Evolutionary conservation across 2,329 filamentous ascomycete genomes (phyloP).

Genomic region (Chaetothyriales sp.): DNA sequence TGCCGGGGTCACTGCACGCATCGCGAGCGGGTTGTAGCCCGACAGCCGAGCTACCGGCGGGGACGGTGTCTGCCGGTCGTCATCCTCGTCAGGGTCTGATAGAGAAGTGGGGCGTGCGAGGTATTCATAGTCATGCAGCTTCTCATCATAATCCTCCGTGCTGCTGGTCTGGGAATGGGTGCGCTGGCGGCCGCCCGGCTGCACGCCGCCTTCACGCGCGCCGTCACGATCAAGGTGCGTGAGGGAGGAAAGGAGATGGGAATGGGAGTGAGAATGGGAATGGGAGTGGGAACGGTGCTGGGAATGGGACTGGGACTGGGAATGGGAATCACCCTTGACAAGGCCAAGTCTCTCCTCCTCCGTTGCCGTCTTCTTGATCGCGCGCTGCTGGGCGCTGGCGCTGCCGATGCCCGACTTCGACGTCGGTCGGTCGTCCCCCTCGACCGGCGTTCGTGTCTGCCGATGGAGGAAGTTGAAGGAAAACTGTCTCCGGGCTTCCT

Average conservation of each 20-base stretch:
- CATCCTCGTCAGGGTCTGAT: constrained; percentile 16
- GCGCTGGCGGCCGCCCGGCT: constrained; percentile 2
- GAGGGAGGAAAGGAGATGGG: constrained; percentile 5
- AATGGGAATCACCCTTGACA: constrained; percentile 54
- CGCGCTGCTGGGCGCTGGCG: constrained; percentile 16
- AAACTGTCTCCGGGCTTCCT: constrained; percentile 58
- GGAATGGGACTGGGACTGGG: constrained; percentile 10
- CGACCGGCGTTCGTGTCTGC: constrained; percentile 19
- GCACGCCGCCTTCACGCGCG: background rate
- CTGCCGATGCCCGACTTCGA: constrained; percentile 6
- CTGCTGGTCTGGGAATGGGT: constrained; percentile 9
- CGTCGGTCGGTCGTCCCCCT: constrained; percentile 10
- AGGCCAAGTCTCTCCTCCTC: constrained; percentile 75
- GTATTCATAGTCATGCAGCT: constrained; percentile 8
- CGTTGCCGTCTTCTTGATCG: constrained; percentile 41
- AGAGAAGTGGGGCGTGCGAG: constrained; percentile 9
- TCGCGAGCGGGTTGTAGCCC: constrained; percentile 2
- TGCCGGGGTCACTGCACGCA: background rate
- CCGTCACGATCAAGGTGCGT: background rate
- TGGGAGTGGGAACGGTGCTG: too few relatives aligned
- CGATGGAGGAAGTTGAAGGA: constrained; percentile 76
- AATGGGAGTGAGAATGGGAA: too few relatives aligned
- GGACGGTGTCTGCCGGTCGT: constrained; percentile 17
- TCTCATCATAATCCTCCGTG: constrained; percentile 7
- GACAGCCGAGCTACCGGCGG: background rate